Base-by-base conservation (phyloP, 306 rosid species). In the Vicia faba region DNA sequence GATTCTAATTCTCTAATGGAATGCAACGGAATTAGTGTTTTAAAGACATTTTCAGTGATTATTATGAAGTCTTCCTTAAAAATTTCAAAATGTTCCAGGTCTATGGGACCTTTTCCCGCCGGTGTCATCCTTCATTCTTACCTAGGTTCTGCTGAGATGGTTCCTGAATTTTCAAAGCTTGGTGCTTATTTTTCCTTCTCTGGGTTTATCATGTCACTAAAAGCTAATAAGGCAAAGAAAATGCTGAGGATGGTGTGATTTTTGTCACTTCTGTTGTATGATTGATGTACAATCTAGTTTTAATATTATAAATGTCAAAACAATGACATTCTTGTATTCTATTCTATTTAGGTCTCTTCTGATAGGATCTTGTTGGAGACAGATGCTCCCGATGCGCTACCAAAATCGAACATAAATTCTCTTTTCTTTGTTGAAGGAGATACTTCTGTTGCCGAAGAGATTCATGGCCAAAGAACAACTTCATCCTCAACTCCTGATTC, bases 361-460 rank as follows among this genome's bases (percentile, higher is more conserved):
- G 89, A 88, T 61, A 82, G 95, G 79, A 83, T 93, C 75, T 76
- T 93, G 79, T 67, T 93, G 85, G 97, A 93, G 90, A 86, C 96
- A 0, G 98, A 93, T 80, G 98, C 97, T n/a, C 97, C 98, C 11
- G 95, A 93, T 76, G 98, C 90, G 8, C 84, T 86, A 13, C 97
- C 92, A 10, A 80, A 53, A 69, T 79, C 83, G 28, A 77, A 69
- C 59, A 50, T 57, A 66, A 83, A 73, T 77, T 75, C 88, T 45
- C 78, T 88, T 69, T 61, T 78, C 72, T 74, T 78, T 13, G 79
- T 89, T 41, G 96, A 88, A 40, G 96, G 87, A 54, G 97, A 87
- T 80, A 40, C 81, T 71, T 70, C 88, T 61, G 78, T 74, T 25
- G 50, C 81, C 3, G 46, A 71, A 73, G 81, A 78, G 64, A 48